Percentiles rank a stretch among this genome's conserved stretches.
phyloP scores from a whole-genome alignment of 495 filamentous ascomycete species.

The Aspergillus carlsbadensis region DNA sequence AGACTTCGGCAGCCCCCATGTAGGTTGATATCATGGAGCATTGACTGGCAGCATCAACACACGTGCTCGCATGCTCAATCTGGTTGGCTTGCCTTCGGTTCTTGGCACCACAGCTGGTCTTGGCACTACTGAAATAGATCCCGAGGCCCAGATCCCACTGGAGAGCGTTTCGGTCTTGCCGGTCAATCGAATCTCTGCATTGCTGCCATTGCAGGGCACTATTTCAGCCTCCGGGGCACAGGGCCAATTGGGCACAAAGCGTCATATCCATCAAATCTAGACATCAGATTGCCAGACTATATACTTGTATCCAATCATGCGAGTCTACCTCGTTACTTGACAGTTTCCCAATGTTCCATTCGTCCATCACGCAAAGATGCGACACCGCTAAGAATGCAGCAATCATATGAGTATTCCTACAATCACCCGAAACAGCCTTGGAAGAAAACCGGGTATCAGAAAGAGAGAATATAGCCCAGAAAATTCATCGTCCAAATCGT shows the following conservation, averaged over 20 bases:
- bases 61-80: not conserved
- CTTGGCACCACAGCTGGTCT: slow-evolving; percentile 1
- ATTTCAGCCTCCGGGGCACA: no score
- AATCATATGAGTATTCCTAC: slow-evolving; percentile 12
- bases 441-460: slow-evolving; percentile 1
- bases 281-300: slow-evolving; percentile 5
- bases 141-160: no score
- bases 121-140: not conserved
- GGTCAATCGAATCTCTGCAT: no score
- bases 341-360: not conserved
- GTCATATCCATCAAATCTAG: not conserved
- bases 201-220: no score
- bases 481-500: slow-evolving; percentile 32
- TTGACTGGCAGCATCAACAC: not conserved
- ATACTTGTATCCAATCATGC: slow-evolving; percentile 5
- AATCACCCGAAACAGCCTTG: slow-evolving; percentile 8
- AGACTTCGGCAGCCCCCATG: not conserved
- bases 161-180: no score
- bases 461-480: slow-evolving; percentile 1
- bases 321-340: not conserved
- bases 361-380: not conserved
- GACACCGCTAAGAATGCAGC: slow-evolving; percentile 12
- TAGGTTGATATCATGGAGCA: not conserved
- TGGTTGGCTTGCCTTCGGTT: not conserved
- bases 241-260: no score